Conservation (phyloP, 2,329 filamentous ascomycete genomes). For the Didymella keratinophila region DNA sequence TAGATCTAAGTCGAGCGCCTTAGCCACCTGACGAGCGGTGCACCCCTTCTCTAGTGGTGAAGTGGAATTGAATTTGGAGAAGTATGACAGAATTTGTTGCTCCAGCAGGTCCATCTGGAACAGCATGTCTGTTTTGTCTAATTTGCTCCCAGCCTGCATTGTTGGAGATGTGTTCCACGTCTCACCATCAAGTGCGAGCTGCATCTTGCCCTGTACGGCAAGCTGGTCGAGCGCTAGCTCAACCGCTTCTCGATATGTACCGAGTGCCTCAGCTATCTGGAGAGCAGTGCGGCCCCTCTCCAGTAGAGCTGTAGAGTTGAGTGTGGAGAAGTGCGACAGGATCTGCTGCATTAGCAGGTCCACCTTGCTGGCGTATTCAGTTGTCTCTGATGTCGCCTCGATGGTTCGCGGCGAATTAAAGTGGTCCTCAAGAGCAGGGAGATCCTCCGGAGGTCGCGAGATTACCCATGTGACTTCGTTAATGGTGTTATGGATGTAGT, state of each 20-base stretch:
- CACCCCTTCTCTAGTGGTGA: conserved; percentile 1
- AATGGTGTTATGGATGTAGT: conserved; percentile 27
- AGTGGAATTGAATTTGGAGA: background rate
- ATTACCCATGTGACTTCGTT: conserved; percentile 30
- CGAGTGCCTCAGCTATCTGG: conserved; percentile 3
- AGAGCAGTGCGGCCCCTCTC: conserved; percentile 1
- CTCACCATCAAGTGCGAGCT: conserved; percentile 4
- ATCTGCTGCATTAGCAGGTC: conserved; percentile 8
- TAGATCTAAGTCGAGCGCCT: background rate
- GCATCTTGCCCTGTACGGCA: conserved; percentile 11
- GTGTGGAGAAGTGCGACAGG: conserved; percentile 1
- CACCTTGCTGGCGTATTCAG: background rate
- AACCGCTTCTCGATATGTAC: conserved; percentile 1
- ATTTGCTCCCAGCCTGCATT: background rate
- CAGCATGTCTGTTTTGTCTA: conserved; percentile 4
- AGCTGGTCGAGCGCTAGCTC: conserved; percentile 13
- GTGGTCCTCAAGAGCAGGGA: conserved; percentile 7
- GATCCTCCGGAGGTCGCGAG: conserved; percentile 19
- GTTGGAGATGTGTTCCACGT: conserved; percentile 11
- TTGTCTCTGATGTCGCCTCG: too few species aligned
- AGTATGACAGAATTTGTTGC: conserved; percentile 10
- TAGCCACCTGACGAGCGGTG: conserved; percentile 1
- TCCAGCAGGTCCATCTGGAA: conserved; percentile 15
- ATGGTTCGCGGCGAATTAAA: background rate
- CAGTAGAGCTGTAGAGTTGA: background rate